Conservation (phyloP, 2,329 filamentous ascomycete species). For the Neurospora sp. region DNA sequence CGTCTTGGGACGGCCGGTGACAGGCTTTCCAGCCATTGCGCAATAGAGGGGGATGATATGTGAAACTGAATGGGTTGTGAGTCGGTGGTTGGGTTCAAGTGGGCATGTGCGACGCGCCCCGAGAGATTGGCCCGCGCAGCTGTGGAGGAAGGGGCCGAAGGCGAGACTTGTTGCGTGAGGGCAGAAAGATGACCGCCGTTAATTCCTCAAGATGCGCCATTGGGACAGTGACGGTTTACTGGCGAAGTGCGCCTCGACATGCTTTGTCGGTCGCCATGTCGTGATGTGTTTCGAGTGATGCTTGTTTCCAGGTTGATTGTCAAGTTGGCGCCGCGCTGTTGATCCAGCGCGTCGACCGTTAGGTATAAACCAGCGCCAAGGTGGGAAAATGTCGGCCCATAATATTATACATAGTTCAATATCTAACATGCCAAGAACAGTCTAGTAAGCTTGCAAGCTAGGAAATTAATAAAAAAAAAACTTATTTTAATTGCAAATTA, state of each 20-base stretch:
- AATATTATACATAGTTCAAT: neutral
- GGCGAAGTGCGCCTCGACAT: neutral
- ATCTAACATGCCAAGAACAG: neutral
- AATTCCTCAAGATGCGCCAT: neutral
- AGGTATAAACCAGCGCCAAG: neutral
- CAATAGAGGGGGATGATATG: neutral
- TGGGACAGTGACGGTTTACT: neutral
- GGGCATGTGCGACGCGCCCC: conserved; percentile 2
- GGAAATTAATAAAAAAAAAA: neutral
- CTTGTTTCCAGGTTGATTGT: neutral
- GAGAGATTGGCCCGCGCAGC: neutral
- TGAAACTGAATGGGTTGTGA: neutral
- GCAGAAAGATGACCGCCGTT: neutral
- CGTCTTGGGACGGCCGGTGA: conserved; percentile 5
- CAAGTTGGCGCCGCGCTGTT: neutral
- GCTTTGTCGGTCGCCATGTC: neutral
- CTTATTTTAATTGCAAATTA: neutral
- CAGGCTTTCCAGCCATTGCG: conserved; percentile 6
- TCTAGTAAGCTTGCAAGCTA: neutral
- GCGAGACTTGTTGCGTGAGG: neutral
- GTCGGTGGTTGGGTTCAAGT: neutral
- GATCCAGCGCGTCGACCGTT: neutral
- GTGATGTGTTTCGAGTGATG: neutral
- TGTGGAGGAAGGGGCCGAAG: neutral
- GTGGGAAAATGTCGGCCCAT: neutral